Conservation (phyloP, 2,329 filamentous ascomycete genomes). For the Rhynchosporium agropyri region DNA sequence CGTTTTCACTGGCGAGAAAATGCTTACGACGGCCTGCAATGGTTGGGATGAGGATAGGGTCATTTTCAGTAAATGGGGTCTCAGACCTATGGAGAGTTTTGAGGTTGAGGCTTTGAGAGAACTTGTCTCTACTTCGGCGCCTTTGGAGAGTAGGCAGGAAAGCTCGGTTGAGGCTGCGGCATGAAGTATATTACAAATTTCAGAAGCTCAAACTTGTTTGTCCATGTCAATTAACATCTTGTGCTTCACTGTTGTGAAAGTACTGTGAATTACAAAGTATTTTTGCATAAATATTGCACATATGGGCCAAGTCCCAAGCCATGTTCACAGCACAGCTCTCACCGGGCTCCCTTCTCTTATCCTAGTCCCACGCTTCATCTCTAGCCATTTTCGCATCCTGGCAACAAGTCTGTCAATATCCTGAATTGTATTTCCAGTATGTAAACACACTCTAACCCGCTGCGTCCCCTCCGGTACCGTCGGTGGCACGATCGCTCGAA, state of each 20-base stretch:
- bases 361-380: background rate
- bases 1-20: conserved; percentile 95
- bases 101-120: conserved; percentile 38
- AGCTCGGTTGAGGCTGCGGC: conserved; percentile 1
- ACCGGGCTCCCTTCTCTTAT: background rate
- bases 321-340: conserved; percentile 24
- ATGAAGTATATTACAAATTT: background rate
- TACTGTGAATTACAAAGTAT: background rate
- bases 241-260: background rate
- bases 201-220: too few species aligned
- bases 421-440: conserved; percentile 63
- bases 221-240: background rate
- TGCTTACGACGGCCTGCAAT: conserved; percentile 89
- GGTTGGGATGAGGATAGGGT: conserved; percentile 86
- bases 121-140: conserved; percentile 27
- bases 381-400: conserved; percentile 35
- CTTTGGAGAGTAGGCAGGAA: conserved; percentile 23
- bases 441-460: conserved; percentile 67
- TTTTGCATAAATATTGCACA: background rate
- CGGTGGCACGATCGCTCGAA: conserved; percentile 68
- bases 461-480: conserved; percentile 67
- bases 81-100: conserved; percentile 69
- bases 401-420: conserved; percentile 56
- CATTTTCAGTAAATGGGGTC: conserved; percentile 83
- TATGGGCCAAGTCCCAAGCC: background rate